Conservation (phyloP, 202 grass and related monocot genomes). For the Dendrocalamus latiflorus region DNA sequence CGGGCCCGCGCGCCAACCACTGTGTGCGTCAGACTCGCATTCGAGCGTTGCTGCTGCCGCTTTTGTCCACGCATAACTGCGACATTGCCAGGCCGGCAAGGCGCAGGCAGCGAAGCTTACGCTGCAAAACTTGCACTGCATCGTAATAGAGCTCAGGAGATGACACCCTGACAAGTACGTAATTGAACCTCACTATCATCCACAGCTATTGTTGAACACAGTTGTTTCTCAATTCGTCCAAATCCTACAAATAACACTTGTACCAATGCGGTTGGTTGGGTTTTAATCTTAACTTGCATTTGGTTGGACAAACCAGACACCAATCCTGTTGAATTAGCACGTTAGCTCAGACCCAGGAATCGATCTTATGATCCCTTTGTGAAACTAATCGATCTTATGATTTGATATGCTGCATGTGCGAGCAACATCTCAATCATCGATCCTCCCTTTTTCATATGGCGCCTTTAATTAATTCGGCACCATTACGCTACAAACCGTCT, state of each 20-base stretch:
- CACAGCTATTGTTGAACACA: too few relatives aligned
- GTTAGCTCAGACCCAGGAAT: neutral
- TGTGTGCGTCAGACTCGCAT: neutral
- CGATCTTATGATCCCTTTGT: neutral
- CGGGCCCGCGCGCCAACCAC: neutral
- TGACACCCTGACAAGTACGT: too few relatives aligned
- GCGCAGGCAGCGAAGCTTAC: neutral
- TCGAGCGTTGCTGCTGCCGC: neutral
- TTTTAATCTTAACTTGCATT: neutral
- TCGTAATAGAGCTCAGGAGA: too few relatives aligned
- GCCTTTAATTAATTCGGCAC: neutral
- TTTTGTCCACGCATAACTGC: neutral
- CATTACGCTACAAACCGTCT: constrained; percentile 15
- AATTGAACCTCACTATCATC: too few relatives aligned
- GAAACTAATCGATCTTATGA: neutral
- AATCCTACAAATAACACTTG: too few relatives aligned
- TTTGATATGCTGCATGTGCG: neutral
- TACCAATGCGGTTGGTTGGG: too few relatives aligned
- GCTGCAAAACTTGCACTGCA: neutral
- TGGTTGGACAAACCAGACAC: neutral
- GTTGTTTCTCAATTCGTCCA: too few relatives aligned
- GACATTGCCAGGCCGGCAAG: neutral
- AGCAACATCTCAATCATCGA: constrained; percentile 11
- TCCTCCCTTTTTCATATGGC: neutral
- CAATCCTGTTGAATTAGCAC: neutral